Evolutionary conservation across 345 rosid genomes (phyloP), one percentile per base, ranked within the genome.

Genomic region (Adansonia digitata): DNA sequence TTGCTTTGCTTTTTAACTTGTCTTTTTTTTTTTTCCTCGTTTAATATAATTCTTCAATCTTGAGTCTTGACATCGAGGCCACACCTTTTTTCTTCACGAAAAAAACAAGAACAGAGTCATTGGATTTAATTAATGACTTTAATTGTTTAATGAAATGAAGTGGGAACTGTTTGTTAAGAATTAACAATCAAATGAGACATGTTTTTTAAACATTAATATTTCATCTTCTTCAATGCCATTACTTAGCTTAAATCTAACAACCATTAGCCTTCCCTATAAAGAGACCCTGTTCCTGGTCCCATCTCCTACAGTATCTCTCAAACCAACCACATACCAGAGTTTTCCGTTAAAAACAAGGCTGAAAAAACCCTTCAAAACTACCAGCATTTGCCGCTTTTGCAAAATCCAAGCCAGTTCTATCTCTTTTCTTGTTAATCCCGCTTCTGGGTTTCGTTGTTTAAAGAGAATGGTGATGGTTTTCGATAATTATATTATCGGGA

Each of bases 401-500:
- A 62, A 35, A 18, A 62, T 2, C 68, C 68, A 9, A 18, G 24
- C 8, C 1, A 4, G 3, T 37, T 62, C 24, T 35, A n/a, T 7
- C 22, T 49, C 49, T 17, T 27, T 22, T 45, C 0, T 42, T 14
- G 60, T 66, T 8, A 15, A 52, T 14, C 39, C 24, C 43, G 11
- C 52, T 48, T 74, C 57, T 18, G 69, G 40, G 68, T 53, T 63
- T 45, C 70, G 2, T 2, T 51, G 42, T 13, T 43, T 56, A 26
- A 69, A 48, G 84, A 65, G 9, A 71, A 52, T 22, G 73, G 70
- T 42, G 55, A 65, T 48, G 40, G 24, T 69, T 66, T 42, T 66
- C 22, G 75, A 79, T 53, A 73, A 17, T 1, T 79, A 63, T 76
- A 67, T 84, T 69, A 52, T 72, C 34, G 84, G 77, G 20, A 78